Percentiles rank a stretch among this genome's conserved stretches.
phyloP scores from a whole-genome alignment of 768 basidiomycete species.

The Mycena leptocephala region DNA sequence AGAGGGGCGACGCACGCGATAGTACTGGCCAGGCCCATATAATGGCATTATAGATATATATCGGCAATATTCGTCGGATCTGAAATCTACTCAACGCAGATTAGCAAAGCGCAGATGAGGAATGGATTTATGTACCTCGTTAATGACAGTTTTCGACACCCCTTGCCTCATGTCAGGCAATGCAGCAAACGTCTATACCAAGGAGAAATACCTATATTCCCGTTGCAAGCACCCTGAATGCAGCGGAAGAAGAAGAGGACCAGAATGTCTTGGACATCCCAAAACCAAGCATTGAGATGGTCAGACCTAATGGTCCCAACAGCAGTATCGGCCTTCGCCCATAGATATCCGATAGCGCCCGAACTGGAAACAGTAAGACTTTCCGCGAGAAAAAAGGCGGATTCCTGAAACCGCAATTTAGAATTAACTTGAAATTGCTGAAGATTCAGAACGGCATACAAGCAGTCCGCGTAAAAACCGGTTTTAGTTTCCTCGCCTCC shows the following conservation, averaged over 20 bases:
- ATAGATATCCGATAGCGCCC: slow-evolving; percentile 53
- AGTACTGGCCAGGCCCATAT: slow-evolving; percentile 46
- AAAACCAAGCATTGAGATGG: slow-evolving; percentile 51
- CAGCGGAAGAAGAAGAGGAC: slow-evolving; percentile 47
- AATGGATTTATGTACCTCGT: slow-evolving; percentile 52
- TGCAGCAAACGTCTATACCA: background rate
- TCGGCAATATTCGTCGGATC: slow-evolving; percentile 52
- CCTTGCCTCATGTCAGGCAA: slow-evolving; percentile 42
- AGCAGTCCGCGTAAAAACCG: slow-evolving; percentile 26
- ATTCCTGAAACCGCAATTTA: slow-evolving; percentile 46
- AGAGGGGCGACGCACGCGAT: slow-evolving; percentile 31
- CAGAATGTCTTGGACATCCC: slow-evolving; percentile 51
- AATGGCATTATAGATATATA: slow-evolving; percentile 48
- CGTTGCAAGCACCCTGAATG: slow-evolving; percentile 58
- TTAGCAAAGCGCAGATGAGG: background rate
- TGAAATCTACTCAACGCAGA: slow-evolving; percentile 41
- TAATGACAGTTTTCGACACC: slow-evolving; percentile 62
- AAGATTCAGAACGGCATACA: background rate
- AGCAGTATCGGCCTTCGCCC: slow-evolving; percentile 54
- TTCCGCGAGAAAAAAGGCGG: slow-evolving; percentile 55
- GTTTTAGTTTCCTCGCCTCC: slow-evolving; percentile 28
- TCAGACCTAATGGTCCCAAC: slow-evolving; percentile 51
- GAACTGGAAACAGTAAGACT: slow-evolving; percentile 51
- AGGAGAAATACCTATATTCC: slow-evolving; percentile 49
- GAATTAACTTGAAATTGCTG: too few species aligned